A percentile compares a stretch with the other conserved stretches of the same genome.
phyloP scores from a whole-genome alignment of 805 yeast species.

The Wickerhamiella vanderwaltii region DNA sequence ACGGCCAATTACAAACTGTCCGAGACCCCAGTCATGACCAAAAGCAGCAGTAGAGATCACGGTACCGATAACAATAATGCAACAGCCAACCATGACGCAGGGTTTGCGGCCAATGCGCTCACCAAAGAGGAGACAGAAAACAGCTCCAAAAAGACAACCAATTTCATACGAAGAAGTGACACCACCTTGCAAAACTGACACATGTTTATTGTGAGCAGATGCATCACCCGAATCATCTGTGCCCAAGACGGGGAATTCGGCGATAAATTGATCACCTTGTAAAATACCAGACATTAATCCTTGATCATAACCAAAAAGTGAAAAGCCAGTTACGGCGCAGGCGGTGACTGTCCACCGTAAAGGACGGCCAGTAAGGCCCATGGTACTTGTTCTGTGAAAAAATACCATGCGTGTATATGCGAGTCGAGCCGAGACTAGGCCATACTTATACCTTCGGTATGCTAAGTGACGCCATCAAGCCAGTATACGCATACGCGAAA shows the following conservation, averaged over 20 bases:
- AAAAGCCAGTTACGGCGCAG: conserved; percentile 52
- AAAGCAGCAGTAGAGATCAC: conserved; percentile 43
- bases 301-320: conserved; percentile 29
- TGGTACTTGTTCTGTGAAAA: conserved; percentile 46
- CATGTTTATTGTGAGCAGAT: conserved; percentile 29
- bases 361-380: conserved; percentile 44
- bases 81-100: conserved; percentile 43
- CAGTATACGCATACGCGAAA: too few relatives aligned
- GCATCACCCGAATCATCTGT: background rate
- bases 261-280: conserved; percentile 39
- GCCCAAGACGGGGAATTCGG: conserved; percentile 40
- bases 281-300: conserved; percentile 26
- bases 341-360: conserved; percentile 40
- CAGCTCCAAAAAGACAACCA: conserved; percentile 67
- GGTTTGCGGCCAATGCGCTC: conserved; percentile 57
- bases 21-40: conserved; percentile 35
- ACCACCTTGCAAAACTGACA: conserved; percentile 57
- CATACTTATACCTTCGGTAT: too few relatives aligned
- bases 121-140: conserved; percentile 49
- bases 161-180: conserved; percentile 44
- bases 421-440: too few relatives aligned
- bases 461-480: too few relatives aligned
- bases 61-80: conserved; percentile 48
- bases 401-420: too few relatives aligned
- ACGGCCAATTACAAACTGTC: conserved; percentile 66